Evolutionary conservation across 176 grass and related monocot species (phyloP).

Genomic region (Aegilops sharonensis): DNA sequence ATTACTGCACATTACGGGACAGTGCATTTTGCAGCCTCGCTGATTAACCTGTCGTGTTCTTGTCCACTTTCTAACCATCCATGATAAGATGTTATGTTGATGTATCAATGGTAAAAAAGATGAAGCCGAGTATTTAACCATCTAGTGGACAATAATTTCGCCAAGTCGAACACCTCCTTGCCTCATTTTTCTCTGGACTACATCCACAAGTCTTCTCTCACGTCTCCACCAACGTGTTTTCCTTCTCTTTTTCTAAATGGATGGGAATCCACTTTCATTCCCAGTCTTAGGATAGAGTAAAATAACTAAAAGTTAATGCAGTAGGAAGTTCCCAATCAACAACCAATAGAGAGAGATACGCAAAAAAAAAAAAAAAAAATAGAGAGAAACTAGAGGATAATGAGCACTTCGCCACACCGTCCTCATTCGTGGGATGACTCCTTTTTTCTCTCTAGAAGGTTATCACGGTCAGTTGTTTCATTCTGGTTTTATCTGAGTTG

Average conservation of each 20-base stretch:
- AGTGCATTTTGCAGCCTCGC: not conserved
- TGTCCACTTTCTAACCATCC: not conserved
- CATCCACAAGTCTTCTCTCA: not conserved
- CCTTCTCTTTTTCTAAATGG: not conserved
- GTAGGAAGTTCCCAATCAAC: not conserved
- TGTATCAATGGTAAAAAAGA: not conserved
- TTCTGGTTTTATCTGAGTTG: too few species aligned
- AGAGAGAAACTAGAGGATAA: not conserved
- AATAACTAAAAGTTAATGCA: not conserved
- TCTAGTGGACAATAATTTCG: not conserved
- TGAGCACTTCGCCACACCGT: too few species aligned
- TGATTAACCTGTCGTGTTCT: not conserved
- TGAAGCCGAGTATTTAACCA: not conserved
- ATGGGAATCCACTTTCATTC: not conserved
- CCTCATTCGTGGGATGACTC: too few species aligned
- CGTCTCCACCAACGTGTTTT: not conserved
- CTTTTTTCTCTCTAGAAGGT: too few species aligned
- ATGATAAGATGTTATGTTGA: slow-evolving; percentile 13
- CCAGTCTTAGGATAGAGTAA: not conserved
- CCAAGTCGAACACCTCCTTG: not conserved
- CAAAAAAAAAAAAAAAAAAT: not conserved
- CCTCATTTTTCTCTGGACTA: not conserved
- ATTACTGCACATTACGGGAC: not conserved
- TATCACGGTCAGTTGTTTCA: too few species aligned
- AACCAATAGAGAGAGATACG: not conserved